phyloP scores from a whole-genome alignment of 179 eudicot genomes.

The Dionaea muscipula region DNA sequence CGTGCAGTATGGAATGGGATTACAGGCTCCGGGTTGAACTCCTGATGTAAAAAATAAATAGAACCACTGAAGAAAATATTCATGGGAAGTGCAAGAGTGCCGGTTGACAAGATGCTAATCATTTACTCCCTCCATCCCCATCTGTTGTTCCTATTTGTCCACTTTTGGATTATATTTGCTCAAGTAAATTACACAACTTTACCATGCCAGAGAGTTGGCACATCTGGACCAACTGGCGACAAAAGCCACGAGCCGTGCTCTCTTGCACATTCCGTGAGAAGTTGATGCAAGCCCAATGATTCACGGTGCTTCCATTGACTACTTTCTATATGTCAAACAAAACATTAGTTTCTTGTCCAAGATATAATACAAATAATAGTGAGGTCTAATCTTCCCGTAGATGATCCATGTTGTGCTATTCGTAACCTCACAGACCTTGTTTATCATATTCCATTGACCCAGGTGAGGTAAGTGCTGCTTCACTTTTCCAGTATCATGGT shows the following conservation, averaged over 20 bases:
- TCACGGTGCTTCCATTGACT: slow-evolving; percentile 63
- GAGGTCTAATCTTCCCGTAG: too few species aligned
- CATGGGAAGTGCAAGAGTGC: too few species aligned
- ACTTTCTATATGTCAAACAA: slow-evolving; percentile 41
- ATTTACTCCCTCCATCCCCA: too few species aligned
- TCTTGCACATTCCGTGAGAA: slow-evolving; percentile 73
- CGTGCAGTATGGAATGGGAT: slow-evolving; percentile 59
- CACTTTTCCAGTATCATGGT: slow-evolving; percentile 65
- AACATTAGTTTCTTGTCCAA: neutral
- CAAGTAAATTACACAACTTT: slow-evolving; percentile 1
- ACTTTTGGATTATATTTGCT: too few species aligned
- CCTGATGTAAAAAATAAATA: too few species aligned
- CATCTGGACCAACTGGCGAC: slow-evolving; percentile 78
- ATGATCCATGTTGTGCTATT: neutral
- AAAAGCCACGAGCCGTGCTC: slow-evolving; percentile 55
- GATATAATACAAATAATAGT: too few species aligned
- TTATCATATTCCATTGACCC: slow-evolving; percentile 92
- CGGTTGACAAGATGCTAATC: too few species aligned
- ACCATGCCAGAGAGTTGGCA: slow-evolving; percentile 88
- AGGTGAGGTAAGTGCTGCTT: slow-evolving; percentile 65
- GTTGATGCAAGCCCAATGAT: slow-evolving; percentile 79
- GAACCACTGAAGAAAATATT: too few species aligned
- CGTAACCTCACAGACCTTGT: slow-evolving; percentile 41
- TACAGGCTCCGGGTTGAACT: slow-evolving; percentile 59
- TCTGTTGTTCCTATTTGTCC: too few species aligned